Evolutionary conservation across 148 eudicot species (phyloP).

Genomic region (Beta vulgaris): DNA sequence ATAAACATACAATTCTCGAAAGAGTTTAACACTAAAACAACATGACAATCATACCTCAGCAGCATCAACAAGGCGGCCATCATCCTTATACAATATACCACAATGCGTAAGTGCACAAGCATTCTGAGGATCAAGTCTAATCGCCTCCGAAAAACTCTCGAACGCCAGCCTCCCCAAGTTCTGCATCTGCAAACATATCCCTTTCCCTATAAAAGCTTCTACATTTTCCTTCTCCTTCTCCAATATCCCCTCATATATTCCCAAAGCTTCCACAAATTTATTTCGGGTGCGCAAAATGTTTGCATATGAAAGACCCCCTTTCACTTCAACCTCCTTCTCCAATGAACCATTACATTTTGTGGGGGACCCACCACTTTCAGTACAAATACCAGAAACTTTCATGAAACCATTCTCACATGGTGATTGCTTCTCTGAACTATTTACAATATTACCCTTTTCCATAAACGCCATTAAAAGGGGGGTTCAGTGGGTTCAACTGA

Average conservation of each 20-base stretch:
- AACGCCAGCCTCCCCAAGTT: constrained; percentile 71
- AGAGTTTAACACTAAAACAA: constrained; percentile 11
- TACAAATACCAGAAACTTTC: constrained; percentile 36
- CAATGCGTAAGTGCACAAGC: constrained; percentile 92
- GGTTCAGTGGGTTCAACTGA: too few species aligned
- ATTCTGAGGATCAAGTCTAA: constrained; percentile 79
- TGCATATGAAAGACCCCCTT: constrained; percentile 72
- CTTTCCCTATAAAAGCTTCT: constrained; percentile 89
- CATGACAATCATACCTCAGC: constrained; percentile 68
- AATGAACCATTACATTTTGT: constrained; percentile 33
- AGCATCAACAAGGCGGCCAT: constrained; percentile 83
- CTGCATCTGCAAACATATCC: constrained; percentile 91
- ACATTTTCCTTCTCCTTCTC: constrained; percentile 71
- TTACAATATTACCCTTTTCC: constrained; percentile 56
- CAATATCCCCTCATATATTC: constrained; percentile 64
- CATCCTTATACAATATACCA: constrained; percentile 93
- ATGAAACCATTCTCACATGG: constrained; percentile 45
- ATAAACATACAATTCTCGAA: background rate
- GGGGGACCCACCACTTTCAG: constrained; percentile 33
- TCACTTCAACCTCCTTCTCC: constrained; percentile 44
- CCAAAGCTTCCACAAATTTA: constrained; percentile 80
- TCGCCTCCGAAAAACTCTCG: constrained; percentile 82
- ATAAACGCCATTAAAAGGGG: constrained; percentile 65
- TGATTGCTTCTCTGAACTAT: constrained; percentile 44
- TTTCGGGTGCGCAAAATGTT: constrained; percentile 87